These are phyloP conservation scores for Beauveria caledonica DNA, from an alignment of 2,329 filamentous ascomycete species.

Conservation along the genomic window DNA sequence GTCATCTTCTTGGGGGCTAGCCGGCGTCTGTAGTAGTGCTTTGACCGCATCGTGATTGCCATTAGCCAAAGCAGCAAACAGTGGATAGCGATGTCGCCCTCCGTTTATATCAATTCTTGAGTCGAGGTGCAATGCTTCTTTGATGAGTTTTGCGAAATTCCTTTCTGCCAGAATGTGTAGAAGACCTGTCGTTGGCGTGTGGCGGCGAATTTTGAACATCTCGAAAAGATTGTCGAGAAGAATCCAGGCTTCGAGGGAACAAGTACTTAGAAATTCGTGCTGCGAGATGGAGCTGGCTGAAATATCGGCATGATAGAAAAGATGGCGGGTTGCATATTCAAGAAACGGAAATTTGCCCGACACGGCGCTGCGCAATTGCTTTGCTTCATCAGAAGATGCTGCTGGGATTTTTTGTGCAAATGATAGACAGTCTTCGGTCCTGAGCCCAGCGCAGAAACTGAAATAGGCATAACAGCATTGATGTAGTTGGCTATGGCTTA, in stretches of 20 bases:
- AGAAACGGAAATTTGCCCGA: constrained; percentile 13
- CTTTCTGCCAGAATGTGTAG: constrained; percentile 11
- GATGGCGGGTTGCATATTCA: constrained; percentile 9
- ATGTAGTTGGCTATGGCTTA: constrained; percentile 12
- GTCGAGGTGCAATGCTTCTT: neutral
- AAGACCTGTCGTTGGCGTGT: neutral
- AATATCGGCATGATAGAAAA: constrained; percentile 14
- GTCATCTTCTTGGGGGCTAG: neutral
- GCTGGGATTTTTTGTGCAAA: neutral
- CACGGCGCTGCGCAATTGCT: neutral
- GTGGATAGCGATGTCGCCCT: neutral
- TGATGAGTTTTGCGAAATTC: neutral
- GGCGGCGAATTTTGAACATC: neutral
- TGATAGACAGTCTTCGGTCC: accelerated
- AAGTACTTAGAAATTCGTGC: neutral
- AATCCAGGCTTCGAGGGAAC: constrained; percentile 1
- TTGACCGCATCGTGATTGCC: neutral
- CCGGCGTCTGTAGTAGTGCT: neutral
- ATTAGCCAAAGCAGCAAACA: neutral
- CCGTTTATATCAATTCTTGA: neutral
- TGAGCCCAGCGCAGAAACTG: neutral
- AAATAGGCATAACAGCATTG: constrained; percentile 7
- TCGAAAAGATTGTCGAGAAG: constrained; percentile 1
- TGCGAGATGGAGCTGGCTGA: neutral
- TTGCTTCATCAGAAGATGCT: neutral